Conservation (phyloP, 1,139 yeast species). For the Arxiozyma bovina region DNA sequence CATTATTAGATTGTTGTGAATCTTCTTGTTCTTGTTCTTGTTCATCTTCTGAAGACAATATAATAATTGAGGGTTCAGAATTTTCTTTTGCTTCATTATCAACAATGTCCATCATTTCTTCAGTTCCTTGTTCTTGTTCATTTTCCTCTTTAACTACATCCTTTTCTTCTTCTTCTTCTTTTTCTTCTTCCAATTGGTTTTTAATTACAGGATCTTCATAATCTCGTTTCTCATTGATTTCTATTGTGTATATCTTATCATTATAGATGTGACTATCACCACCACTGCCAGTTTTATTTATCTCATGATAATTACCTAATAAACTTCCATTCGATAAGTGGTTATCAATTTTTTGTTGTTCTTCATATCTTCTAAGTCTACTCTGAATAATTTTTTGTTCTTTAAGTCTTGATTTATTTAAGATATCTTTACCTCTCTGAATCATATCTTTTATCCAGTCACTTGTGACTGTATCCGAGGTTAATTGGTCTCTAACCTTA, state of each 20-base stretch:
- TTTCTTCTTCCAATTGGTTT: slow-evolving; percentile 1
- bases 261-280: not conserved
- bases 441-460: slow-evolving; percentile 33
- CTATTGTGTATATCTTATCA: not conserved
- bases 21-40: not conserved
- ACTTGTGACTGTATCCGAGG: not conserved
- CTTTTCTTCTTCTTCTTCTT: slow-evolving; percentile 2
- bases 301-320: slow-evolving; percentile 19
- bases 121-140: not conserved
- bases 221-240: slow-evolving; percentile 1
- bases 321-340: not conserved
- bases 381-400: not conserved
- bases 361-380: not conserved
- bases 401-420: slow-evolving; percentile 12
- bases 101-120: not conserved
- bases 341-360: not conserved
- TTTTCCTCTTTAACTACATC: not conserved
- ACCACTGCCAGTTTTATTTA: slow-evolving; percentile 3
- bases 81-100: not conserved
- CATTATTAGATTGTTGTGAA: not conserved
- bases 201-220: not conserved
- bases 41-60: slow-evolving; percentile 4
- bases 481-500: not conserved
- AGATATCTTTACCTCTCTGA: slow-evolving; percentile 35
- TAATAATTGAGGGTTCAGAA: not conserved